phyloP scores from a whole-genome alignment of 148 eudicot genomes.

The Vaccinium vitisidaea region DNA sequence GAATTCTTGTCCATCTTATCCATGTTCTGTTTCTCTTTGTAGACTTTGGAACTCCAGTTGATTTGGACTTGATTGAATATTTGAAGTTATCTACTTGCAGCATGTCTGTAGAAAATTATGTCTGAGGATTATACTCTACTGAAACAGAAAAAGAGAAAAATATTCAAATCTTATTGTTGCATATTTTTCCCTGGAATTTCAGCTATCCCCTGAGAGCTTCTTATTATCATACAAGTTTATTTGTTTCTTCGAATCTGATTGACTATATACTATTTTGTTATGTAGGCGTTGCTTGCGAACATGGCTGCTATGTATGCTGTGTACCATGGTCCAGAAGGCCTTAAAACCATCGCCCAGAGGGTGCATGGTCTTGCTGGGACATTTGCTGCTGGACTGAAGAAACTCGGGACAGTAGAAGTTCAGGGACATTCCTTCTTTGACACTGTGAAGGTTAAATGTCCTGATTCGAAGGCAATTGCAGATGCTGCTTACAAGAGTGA shows the following conservation, averaged over 20 bases:
- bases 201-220: neutral
- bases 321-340: slow-evolving; percentile 99
- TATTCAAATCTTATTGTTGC: neutral
- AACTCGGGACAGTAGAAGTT: slow-evolving; percentile 85
- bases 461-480: slow-evolving; percentile 70
- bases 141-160: neutral
- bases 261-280: slow-evolving; percentile 10
- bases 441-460: slow-evolving; percentile 83
- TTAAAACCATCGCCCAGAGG: slow-evolving; percentile 83
- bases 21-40: slow-evolving; percentile 1
- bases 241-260: neutral
- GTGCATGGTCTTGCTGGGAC: slow-evolving; percentile 93
- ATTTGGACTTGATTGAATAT: slow-evolving; percentile 6
- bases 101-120: neutral
- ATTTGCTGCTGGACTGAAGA: slow-evolving; percentile 85
- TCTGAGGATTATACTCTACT: neutral
- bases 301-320: slow-evolving; percentile 99
- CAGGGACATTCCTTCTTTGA: slow-evolving; percentile 80
- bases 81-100: neutral
- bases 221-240: neutral
- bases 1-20: slow-evolving; percentile 9
- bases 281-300: slow-evolving; percentile 93
- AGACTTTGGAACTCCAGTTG: neutral
- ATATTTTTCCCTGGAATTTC: neutral
- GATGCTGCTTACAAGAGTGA: slow-evolving; percentile 77